Evolutionary conservation across 1,139 yeast species (phyloP), one percentile per base, ranked within the genome.

Genomic region (Taiozyma sp.): DNA sequence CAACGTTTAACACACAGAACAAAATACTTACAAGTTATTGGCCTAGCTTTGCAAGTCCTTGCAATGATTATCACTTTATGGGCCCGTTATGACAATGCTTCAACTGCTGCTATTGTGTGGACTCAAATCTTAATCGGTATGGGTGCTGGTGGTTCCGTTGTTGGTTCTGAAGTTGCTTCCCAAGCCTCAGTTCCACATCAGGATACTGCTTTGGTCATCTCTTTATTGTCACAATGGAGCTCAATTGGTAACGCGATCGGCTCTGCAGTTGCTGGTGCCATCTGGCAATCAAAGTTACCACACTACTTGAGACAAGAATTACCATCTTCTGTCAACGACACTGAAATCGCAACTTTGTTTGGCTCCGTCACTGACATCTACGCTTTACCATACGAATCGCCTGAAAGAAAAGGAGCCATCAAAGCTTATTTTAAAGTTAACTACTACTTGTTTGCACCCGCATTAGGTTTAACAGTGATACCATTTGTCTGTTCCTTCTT

Each of bases 201-300:
- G 54, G 75, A 75, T 59, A 62, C 76, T 65, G 75, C 76, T 9
- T 65, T 72, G 34, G 67, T 72, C 27, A 75, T 78, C 46, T 69
- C 79, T 4, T 59, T 76, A 29, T 68, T 75, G 51, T 57, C 69
- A 19, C 62, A 78, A 36, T 67, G 70, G 60, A 67, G 70, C 54
- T 62, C 65, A 44, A 67, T 76, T 52, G 81, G 80, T 44, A 61
- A 70, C 43, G 76, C 76, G n/a, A 59, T 77, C 46, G 80, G 81
- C n/a, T 57, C 67, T 34, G 68, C 79, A 8, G 66, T 75, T 38
- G 68, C 79, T 24, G 77, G 76, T 51, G 76, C 76, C 14, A 68
- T 76, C 16, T 51, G 53, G 53, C 43, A 43, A 39, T 24, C 38
- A 32, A 48, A 51, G n/a, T 39, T 48, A 32, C 53, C 49, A 34